Evolutionary conservation across 2,329 filamentous ascomycete species (phyloP), one percentile per base, ranked within the genome.

Genomic region (Verticillium dahliae): DNA sequence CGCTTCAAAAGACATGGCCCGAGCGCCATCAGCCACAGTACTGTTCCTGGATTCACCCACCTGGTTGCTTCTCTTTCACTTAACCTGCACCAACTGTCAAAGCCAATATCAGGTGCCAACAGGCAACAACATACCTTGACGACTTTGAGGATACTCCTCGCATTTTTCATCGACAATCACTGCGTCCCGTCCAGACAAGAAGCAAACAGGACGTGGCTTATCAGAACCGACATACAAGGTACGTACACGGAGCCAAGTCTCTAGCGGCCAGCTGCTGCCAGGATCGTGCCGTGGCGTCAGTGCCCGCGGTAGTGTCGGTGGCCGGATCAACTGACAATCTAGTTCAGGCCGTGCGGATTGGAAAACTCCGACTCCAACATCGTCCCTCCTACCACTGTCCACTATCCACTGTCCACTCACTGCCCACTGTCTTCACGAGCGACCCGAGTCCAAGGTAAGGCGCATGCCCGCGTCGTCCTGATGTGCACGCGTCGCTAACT

Each of bases 321-420:
- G n/a, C 52, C 64, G 64, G 64, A 66, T 63, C 61, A 65, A 66
- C 64, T 63, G 58, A 38, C 56, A 66, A 65, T 65, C 65, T 65
- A 64, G 62, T 65, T 65, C 62, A 63, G 61, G 65, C 66, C 65
- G 66, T 67, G 66, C 66, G 66, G 66, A 67, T 67, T 67, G 64
- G 61, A 65, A 67, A 65, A 65, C 64, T 65, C 62, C 63, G 64
- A 66, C 66, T 67, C 65, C 63, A 66, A 65, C 64, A 60, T 65
- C 64, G 60, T 63, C 64, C 58, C 62, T 62, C 52, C 45, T 54
- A n/a, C 58, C 58, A 59, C 58, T 59, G 58, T 55, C 58, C 4
- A 27, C 27, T 27, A 2, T 27, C 27, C 18, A 22, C 18, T 22
- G 2, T 2, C 18, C 18, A 34, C 38, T n/a, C 10, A 38, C 39